A percentile compares a stretch with the other conserved stretches of the same genome.
Evolutionary conservation across 805 yeast genomes (phyloP).

Genomic region (Lipomyces japonicus): DNA sequence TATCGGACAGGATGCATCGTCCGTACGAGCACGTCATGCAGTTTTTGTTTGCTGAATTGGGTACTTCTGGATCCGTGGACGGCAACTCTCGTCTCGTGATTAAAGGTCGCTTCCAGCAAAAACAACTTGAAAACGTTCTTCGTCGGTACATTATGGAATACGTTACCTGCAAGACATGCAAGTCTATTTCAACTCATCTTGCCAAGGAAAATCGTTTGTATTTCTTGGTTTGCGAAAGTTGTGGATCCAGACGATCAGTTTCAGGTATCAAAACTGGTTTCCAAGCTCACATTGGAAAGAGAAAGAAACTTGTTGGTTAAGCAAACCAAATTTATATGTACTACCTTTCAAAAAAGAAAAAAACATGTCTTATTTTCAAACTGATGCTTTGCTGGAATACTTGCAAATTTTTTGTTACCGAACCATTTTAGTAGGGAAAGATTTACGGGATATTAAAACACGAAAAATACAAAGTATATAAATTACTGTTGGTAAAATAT

Average conservation of each 20-base stretch:
- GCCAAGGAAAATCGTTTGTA: constrained; percentile 97
- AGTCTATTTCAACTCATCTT: constrained; percentile 92
- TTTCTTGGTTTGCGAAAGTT: constrained; percentile 94
- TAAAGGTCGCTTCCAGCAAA: constrained; percentile 97
- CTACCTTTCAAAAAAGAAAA: too few relatives aligned
- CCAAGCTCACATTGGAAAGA: constrained; percentile 96
- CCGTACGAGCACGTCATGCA: constrained; percentile 96
- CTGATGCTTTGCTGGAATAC: too few relatives aligned
- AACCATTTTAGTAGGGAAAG: too few relatives aligned
- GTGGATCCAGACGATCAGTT: constrained; percentile 97
- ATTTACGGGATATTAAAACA: background rate
- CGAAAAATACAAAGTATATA: background rate
- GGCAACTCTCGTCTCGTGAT: constrained; percentile 95
- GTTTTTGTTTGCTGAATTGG: constrained; percentile 95
- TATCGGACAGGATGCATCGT: constrained; percentile 89
- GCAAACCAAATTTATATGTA: background rate
- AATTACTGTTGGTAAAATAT: background rate
- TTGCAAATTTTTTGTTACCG: too few relatives aligned
- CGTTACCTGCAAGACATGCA: constrained; percentile 98
- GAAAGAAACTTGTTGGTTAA: constrained; percentile 41
- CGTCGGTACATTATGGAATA: constrained; percentile 95
- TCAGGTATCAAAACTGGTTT: constrained; percentile 98
- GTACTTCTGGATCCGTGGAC: constrained; percentile 98
- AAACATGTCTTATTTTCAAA: too few relatives aligned
- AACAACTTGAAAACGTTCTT: constrained; percentile 92